These are phyloP conservation scores for Handroanthus guayacan DNA, from an alignment of 257 asterid genomes.

Conservation along the genomic window DNA sequence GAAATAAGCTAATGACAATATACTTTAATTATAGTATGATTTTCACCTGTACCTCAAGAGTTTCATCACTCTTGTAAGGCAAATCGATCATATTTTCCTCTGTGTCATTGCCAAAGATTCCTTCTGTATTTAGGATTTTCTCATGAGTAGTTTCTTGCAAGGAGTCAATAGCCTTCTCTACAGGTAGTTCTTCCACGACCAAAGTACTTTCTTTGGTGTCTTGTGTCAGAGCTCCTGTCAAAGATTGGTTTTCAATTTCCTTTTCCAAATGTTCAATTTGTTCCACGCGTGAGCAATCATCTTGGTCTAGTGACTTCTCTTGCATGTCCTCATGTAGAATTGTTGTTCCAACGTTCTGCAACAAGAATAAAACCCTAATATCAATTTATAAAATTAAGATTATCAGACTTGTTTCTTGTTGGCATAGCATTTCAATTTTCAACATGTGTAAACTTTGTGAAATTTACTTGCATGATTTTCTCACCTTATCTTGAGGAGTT, in stretches of 20 bases:
- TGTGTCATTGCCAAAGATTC: constrained; percentile 26
- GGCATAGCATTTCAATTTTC: constrained; percentile 15
- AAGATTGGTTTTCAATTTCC: constrained; percentile 21
- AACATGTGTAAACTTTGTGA: constrained; percentile 6
- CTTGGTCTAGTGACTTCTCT: constrained; percentile 22
- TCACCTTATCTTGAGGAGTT: constrained; percentile 33
- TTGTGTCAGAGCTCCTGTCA: neutral
- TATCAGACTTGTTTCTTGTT: neutral
- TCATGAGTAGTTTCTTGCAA: constrained; percentile 25
- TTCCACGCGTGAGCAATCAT: constrained; percentile 26
- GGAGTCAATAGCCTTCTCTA: constrained; percentile 27
- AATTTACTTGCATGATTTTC: neutral
- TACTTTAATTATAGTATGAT: constrained; percentile 19
- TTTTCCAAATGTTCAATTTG: constrained; percentile 18
- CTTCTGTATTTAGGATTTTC: constrained; percentile 32
- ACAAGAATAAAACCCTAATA: constrained; percentile 2
- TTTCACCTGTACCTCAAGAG: constrained; percentile 28
- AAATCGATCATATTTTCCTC: constrained; percentile 36
- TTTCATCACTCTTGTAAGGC: constrained; percentile 24
- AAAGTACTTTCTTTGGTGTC: constrained; percentile 11
- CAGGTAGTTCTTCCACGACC: constrained; percentile 24
- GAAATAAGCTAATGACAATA: neutral
- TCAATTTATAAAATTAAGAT: constrained; percentile 5
- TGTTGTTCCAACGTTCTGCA: neutral
- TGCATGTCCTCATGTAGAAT: constrained; percentile 16